Conservation (phyloP, 2,329 filamentous ascomycete genomes). For the Verticillium longisporum region DNA sequence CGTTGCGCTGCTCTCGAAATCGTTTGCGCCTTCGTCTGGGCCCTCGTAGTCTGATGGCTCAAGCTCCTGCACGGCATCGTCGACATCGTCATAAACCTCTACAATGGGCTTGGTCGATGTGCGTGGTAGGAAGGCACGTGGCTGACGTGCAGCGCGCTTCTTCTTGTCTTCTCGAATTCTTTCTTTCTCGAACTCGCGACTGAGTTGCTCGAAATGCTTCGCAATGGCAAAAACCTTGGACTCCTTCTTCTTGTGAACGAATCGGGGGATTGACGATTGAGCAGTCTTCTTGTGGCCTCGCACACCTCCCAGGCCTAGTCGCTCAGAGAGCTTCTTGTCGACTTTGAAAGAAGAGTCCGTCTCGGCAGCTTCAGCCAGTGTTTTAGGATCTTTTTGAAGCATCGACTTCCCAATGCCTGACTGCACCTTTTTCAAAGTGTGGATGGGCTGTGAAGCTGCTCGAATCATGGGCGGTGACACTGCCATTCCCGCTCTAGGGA, state of each 20-base stretch:
- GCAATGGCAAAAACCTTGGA: slow-evolving; percentile 86
- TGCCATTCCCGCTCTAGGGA: slow-evolving; percentile 35
- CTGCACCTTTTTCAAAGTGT: slow-evolving; percentile 37
- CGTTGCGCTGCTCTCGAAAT: slow-evolving; percentile 1
- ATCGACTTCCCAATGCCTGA: slow-evolving; percentile 32
- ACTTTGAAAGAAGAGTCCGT: slow-evolving; percentile 36
- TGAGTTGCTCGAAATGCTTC: slow-evolving; percentile 93
- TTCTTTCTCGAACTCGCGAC: slow-evolving; percentile 93
- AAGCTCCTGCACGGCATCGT: slow-evolving; percentile 83
- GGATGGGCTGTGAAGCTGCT: slow-evolving; percentile 44
- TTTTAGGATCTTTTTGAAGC: slow-evolving; percentile 25
- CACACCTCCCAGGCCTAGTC: slow-evolving; percentile 57
- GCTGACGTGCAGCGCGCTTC: slow-evolving; percentile 70
- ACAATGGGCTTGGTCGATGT: slow-evolving; percentile 94
- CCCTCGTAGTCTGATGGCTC: slow-evolving; percentile 53
- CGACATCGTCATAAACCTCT: slow-evolving; percentile 89
- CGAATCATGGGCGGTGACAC: slow-evolving; percentile 47
- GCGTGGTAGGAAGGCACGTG: slow-evolving; percentile 74
- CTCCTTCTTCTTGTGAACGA: slow-evolving; percentile 67
- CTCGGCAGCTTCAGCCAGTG: slow-evolving; percentile 18
- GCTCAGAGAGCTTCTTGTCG: slow-evolving; percentile 74
- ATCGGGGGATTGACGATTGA: slow-evolving; percentile 79
- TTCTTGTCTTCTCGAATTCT: slow-evolving; percentile 71
- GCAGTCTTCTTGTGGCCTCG: slow-evolving; percentile 51
- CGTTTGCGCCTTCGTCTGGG: neutral